Evolutionary conservation across 2,329 filamentous ascomycete species (phyloP), one percentile per base, ranked within the genome.

Genomic region (Aspergillus pseudonomiae): DNA sequence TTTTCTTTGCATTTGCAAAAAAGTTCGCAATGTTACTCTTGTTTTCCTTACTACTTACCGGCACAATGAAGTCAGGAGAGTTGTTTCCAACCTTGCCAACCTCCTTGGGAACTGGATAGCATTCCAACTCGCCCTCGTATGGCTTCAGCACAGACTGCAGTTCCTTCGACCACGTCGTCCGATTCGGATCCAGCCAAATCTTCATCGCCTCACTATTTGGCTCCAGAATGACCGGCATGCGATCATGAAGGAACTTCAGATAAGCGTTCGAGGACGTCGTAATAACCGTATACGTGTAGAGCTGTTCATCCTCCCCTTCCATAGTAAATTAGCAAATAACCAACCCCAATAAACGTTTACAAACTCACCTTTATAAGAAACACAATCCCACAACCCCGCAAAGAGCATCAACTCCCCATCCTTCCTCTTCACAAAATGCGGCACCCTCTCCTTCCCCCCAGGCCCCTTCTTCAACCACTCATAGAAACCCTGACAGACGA

Each of bases 21-120:
- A 97, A 97, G 71, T 97, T 97, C 53, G 91, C 91, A 76, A 98
- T 98, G 68, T 95, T 97, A 57, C 85, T 88, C 80, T 96, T 97
- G 77, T 97, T 97, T 72, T 94, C 91, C 67, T 88, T 89, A 78
- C 91, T 96, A 71, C 91, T 86, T 39, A 97, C 80, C 0, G 94
- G 94, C 1, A 97, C 82, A 52, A 97, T 85, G 73, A 97, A 97
- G 0, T 85, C 86, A 0, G 92, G 88, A 24, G 91, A 96, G 76
- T 96, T 91, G 70, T 96, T 97, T 6, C 94, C 94, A 0, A 97
- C 94, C 79, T 97, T 98, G 0, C 94, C 94, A 0, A 98, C 94
- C 4, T 95, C 94, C 75, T 92, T 91, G 70, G 85, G 88, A 2
- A 99, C 95, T 0, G 91, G 89, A 74, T 97, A 97, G 59, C 91